Conservation (phyloP, 106 monocot species). For the Ottelia alismoides region DNA sequence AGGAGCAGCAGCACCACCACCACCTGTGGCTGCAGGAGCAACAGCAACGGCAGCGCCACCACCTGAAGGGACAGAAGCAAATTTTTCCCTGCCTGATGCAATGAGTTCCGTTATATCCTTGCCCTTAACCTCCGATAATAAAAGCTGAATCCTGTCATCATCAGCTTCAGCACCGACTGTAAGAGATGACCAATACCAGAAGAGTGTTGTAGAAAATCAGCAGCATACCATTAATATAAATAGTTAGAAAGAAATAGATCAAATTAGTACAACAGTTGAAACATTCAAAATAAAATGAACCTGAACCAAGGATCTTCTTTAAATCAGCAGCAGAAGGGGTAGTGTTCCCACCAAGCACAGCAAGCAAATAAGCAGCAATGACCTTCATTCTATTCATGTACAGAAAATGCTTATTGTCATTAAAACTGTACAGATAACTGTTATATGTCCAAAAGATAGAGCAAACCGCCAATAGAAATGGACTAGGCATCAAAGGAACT, state of each 20-base stretch:
- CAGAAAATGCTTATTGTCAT: too few species aligned
- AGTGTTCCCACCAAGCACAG: constrained; percentile 24
- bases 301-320: constrained; percentile 23
- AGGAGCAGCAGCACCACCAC: constrained; percentile 14
- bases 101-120: constrained; percentile 35
- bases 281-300: too few species aligned
- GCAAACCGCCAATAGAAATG: too few species aligned
- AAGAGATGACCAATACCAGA: neutral
- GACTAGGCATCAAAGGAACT: too few species aligned
- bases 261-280: too few species aligned
- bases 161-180: constrained; percentile 37
- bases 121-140: constrained; percentile 23
- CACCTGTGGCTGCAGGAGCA: constrained; percentile 4
- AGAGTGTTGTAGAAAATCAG: too few species aligned
- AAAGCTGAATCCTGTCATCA: constrained; percentile 22
- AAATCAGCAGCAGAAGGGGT: constrained; percentile 19
- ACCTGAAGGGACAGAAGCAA: constrained; percentile 38
- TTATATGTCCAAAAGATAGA: too few species aligned
- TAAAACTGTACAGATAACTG: too few species aligned
- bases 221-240: too few species aligned
- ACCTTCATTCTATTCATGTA: constrained; percentile 25
- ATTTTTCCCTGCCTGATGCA: constrained; percentile 30
- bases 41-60: constrained; percentile 14
- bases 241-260: too few species aligned
- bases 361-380: constrained; percentile 32